These are phyloP conservation scores for Perilla frutescens DNA, from an alignment of 257 asterid species.

Conservation along the genomic window DNA sequence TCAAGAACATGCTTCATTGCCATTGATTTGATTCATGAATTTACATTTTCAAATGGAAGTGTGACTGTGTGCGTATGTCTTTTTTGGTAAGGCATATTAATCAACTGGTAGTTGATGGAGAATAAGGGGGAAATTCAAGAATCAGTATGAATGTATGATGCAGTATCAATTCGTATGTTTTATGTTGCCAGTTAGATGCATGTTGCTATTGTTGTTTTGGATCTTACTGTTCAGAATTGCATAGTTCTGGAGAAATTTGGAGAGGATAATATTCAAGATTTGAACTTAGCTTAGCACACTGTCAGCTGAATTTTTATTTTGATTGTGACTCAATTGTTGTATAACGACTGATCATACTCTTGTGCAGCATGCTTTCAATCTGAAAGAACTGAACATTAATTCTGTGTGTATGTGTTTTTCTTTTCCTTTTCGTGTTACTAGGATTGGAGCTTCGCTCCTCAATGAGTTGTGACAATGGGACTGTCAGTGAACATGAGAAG, in stretches of 20 bases:
- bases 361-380: neutral
- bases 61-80: too few species aligned
- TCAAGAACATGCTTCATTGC: neutral
- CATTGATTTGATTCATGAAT: neutral
- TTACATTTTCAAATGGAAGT: neutral
- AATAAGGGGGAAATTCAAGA: too few species aligned
- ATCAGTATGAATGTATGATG: neutral
- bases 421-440: neutral
- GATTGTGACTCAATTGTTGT: neutral
- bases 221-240: neutral
- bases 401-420: too few species aligned
- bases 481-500: constrained; percentile 48
- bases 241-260: too few species aligned
- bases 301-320: neutral
- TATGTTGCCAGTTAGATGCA: neutral
- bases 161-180: neutral
- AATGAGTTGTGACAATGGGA: constrained; percentile 64
- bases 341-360: neutral
- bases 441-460: constrained; percentile 50
- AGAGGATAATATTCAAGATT: neutral
- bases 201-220: neutral
- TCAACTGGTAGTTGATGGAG: too few species aligned
- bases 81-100: too few species aligned
- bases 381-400: constrained; percentile 16
- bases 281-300: neutral